Percentiles rank a stretch among this genome's conserved stretches.
Evolutionary conservation across 371 early-diverging fungal genomes (phyloP).

Genomic region (Rhizomucor pusillus): DNA sequence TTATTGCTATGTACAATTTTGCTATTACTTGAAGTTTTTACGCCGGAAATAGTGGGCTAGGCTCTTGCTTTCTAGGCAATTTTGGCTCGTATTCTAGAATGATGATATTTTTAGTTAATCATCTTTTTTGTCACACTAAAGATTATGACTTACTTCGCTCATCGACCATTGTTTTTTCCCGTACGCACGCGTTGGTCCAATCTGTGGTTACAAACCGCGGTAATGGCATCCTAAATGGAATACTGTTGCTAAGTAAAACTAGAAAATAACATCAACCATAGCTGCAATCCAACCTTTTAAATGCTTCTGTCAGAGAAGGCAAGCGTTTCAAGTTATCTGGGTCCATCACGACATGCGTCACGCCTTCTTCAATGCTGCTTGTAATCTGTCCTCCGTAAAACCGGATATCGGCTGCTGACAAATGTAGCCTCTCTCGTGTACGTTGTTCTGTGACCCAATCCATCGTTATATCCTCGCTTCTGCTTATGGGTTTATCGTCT

Average conservation of each 20-base stretch:
- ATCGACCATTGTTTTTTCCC: conserved; percentile 14
- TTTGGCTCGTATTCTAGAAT: conserved; percentile 12
- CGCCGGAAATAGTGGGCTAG: too few relatives aligned
- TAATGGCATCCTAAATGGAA: conserved; percentile 2
- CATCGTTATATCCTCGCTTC: conserved; percentile 4
- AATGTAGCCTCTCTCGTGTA: conserved; percentile 15
- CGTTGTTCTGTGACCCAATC: conserved; percentile 20
- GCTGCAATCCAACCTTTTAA: conserved; percentile 12
- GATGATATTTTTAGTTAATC: background rate
- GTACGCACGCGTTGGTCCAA: conserved; percentile 20
- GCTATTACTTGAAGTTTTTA: too few relatives aligned
- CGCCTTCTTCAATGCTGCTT: conserved; percentile 6
- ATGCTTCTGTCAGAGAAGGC: conserved; percentile 11
- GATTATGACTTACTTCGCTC: conserved; percentile 13
- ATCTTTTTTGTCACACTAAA: background rate
- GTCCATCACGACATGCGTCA: conserved; percentile 39
- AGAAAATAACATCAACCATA: too few relatives aligned
- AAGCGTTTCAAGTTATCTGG: conserved; percentile 15
- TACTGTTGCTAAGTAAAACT: too few relatives aligned
- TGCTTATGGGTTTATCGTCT: background rate
- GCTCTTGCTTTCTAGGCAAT: background rate
- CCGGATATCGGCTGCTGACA: conserved; percentile 12
- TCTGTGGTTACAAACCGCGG: conserved; percentile 19
- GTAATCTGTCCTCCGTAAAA: conserved; percentile 24
- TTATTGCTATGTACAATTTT: background rate